Evolutionary conservation across 106 monocot species (phyloP), one percentile per base, ranked within the genome.

Genomic region (Phalaenopsis aphrodite): DNA sequence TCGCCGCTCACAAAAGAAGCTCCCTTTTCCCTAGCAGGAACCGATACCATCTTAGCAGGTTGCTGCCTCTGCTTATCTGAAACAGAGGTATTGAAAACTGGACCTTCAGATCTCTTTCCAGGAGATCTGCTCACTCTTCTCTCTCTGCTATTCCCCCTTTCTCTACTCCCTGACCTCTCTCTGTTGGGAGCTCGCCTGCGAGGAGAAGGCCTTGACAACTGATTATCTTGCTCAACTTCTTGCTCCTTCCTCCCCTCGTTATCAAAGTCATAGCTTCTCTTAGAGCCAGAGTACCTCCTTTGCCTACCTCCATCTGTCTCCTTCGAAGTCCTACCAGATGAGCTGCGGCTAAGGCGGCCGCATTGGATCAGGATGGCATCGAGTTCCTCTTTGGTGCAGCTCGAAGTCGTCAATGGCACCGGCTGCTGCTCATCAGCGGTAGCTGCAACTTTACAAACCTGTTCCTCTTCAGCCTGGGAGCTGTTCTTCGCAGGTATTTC

Each of bases 291-390:
- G 74, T 86, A 81, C 88, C 78, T 88, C 79, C 85, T 78, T 16
- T 81, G 68, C 1, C 73, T 72, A 3, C 80, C 36, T 5, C 56
- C 30, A 7, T 18, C 18, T 5, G 74, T 45, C 69, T 78, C 86
- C 5, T 49, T 56, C 2, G 79, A 38, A 18, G 76, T 72, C 39
- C 83, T 92, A 5, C 89, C 91, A 2, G 99, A 95, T 19, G 94
- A 89, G 72, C 89, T 95, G 14, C 99, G 89, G 80, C 99, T 99
- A 77, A 99, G 93, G 8, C 99, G 86, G 17, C 99, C 99, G 84
- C 99, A 99, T 75, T 95, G 94, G 79, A 99, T 94, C 19, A 99
- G 87, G 42, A 99, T 99, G 38, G 99, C 94, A 23, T 99, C 99
- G 42, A 95, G 83, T 82, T 99, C 99, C 68, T 99, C 99, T 72